A percentile compares a stretch with the other conserved stretches of the same genome.
These are phyloP conservation scores for Cardiospermum halicacabum DNA, from an alignment of 345 rosid species.

Conservation along the genomic window DNA sequence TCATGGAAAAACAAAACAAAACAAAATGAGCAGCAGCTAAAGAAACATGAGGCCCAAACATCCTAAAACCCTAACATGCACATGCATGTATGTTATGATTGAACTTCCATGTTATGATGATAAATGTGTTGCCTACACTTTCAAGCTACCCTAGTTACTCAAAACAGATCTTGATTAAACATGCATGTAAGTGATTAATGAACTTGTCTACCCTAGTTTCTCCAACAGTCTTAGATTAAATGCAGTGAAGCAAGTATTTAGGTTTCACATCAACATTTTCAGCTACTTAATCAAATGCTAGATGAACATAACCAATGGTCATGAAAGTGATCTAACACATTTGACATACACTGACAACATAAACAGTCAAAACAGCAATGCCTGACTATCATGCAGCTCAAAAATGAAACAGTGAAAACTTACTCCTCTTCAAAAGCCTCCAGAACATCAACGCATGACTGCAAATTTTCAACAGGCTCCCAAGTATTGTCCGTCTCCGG, in stretches of 20 bases:
- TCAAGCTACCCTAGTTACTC: too few species aligned
- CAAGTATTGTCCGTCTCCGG: slow-evolving; percentile 93
- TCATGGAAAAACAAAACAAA: slow-evolving; percentile 2
- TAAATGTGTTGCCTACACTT: too few species aligned
- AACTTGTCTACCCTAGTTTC: too few species aligned
- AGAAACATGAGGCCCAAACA: too few species aligned
- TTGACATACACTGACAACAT: too few species aligned
- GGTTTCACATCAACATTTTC: neutral
- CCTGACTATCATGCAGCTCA: neutral
- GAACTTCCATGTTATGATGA: too few species aligned
- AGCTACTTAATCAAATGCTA: neutral
- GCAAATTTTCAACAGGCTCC: slow-evolving; percentile 96
- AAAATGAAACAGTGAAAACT: neutral
- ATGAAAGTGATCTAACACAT: too few species aligned
- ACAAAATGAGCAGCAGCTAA: neutral
- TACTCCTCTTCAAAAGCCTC: slow-evolving; percentile 95
- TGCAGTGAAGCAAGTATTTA: neutral
- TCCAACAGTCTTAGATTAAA: neutral
- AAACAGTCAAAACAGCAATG: neutral
- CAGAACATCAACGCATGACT: slow-evolving; percentile 85
- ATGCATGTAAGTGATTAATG: too few species aligned
- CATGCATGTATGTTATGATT: too few species aligned
- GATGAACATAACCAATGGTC: neutral
- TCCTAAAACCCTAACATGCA: too few species aligned
- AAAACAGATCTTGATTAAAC: too few species aligned